Conservation (phyloP, 2,329 filamentous ascomycete genomes). For the Diaporthe amygdali region DNA sequence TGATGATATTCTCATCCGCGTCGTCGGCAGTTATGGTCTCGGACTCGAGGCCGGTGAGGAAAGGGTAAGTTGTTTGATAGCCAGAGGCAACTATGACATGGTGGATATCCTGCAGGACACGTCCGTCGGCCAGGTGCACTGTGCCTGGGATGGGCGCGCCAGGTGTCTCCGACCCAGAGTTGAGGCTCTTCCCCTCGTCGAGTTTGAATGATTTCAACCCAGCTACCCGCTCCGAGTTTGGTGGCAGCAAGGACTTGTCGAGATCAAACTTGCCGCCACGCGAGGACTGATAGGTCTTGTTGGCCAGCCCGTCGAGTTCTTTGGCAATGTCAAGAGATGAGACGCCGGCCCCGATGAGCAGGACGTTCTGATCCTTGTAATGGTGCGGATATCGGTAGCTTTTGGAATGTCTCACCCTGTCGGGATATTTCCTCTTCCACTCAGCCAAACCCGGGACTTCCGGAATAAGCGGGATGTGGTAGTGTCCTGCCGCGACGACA, state of each 20-base stretch:
- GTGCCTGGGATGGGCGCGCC: slow-evolving; percentile 50
- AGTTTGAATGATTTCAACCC: slow-evolving; percentile 52
- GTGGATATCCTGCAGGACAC: slow-evolving; percentile 60
- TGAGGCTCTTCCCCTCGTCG: slow-evolving; percentile 36
- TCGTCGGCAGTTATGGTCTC: slow-evolving; percentile 44
- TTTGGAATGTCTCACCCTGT: slow-evolving; percentile 70
- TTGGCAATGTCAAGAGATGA: slow-evolving; percentile 49
- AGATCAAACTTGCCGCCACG: slow-evolving; percentile 67
- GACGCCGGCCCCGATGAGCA: slow-evolving; percentile 58
- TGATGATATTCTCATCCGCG: slow-evolving; percentile 58
- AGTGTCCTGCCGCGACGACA: slow-evolving; percentile 71
- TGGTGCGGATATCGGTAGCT: slow-evolving; percentile 68
- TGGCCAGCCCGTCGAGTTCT: slow-evolving; percentile 42
- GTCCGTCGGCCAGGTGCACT: slow-evolving; percentile 58
- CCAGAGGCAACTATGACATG: slow-evolving; percentile 70
- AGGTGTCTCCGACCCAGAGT: not conserved
- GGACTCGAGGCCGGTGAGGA: slow-evolving; percentile 56
- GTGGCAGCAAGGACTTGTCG: slow-evolving; percentile 56
- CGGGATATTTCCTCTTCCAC: slow-evolving; percentile 61
- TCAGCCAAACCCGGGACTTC: slow-evolving; percentile 61
- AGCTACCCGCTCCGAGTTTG: slow-evolving; percentile 55
- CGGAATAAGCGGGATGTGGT: slow-evolving; percentile 67
- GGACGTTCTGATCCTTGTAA: slow-evolving; percentile 56
- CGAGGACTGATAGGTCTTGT: slow-evolving; percentile 54
- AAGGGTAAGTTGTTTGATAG: slow-evolving; percentile 72